A percentile compares a stretch with the other conserved stretches of the same genome.
phyloP scores from a whole-genome alignment of 1,139 yeast species.

The Diutina pseudorugosa region DNA sequence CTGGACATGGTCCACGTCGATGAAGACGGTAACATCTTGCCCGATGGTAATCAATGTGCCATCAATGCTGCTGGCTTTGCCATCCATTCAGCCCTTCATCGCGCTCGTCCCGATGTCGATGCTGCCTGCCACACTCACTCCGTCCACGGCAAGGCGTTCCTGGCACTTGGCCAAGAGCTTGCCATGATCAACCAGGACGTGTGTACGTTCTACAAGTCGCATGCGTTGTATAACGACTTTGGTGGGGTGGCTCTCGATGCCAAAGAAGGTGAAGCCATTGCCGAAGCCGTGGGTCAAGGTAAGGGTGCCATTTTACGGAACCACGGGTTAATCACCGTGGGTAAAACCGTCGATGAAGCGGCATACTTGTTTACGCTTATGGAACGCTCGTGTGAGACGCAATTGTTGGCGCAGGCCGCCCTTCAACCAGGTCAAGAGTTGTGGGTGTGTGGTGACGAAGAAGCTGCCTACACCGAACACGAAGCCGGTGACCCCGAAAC shows the following conservation, averaged over 20 bases:
- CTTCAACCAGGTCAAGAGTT: slow-evolving; percentile 17
- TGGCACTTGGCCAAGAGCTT: slow-evolving; percentile 56
- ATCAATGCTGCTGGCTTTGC: slow-evolving; percentile 75
- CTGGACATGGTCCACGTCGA: slow-evolving; percentile 70
- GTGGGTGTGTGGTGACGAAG: slow-evolving; percentile 42
- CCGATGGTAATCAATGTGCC: slow-evolving; percentile 53
- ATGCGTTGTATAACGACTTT: slow-evolving; percentile 53
- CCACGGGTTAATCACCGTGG: slow-evolving; percentile 73
- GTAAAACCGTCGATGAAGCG: slow-evolving; percentile 72
- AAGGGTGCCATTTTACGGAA: slow-evolving; percentile 60
- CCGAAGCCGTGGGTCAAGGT: slow-evolving; percentile 52
- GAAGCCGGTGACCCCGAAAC: slow-evolving; percentile 56
- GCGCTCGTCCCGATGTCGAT: slow-evolving; percentile 64
- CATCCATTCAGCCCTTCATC: slow-evolving; percentile 67
- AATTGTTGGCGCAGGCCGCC: slow-evolving; percentile 51
- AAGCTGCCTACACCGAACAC: slow-evolving; percentile 56
- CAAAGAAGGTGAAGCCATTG: slow-evolving; percentile 60
- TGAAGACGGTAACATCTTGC: slow-evolving; percentile 52
- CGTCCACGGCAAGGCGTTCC: slow-evolving; percentile 61
- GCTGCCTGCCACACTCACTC: slow-evolving; percentile 83
- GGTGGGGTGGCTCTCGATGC: slow-evolving; percentile 74
- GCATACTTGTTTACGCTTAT: slow-evolving; percentile 53
- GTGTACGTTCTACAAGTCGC: slow-evolving; percentile 54
- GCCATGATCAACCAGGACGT: slow-evolving; percentile 78
- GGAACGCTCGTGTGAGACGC: slow-evolving; percentile 64